phyloP scores from a whole-genome alignment of 352 stramenopile genomes.

The Phytopythium vexans region DNA sequence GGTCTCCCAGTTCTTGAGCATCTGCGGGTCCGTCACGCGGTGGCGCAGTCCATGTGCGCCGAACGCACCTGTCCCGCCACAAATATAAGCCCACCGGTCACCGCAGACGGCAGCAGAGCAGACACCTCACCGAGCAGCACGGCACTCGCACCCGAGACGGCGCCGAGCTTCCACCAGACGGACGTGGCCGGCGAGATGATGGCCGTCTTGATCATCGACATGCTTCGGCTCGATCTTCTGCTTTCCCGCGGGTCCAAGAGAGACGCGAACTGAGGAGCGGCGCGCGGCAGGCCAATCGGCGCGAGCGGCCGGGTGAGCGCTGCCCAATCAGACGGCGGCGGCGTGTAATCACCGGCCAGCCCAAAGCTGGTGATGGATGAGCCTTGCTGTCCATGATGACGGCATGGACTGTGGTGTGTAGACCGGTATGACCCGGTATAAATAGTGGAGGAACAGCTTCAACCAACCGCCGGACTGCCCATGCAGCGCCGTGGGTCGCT shows the following conservation, averaged over 20 bases:
- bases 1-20: conserved; percentile 86
- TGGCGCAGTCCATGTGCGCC: conserved; percentile 70
- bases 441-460: background rate
- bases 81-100: conserved; percentile 15
- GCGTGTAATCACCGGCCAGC: background rate
- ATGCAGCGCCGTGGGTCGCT: conserved; percentile 31
- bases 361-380: too few species aligned
- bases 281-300: too few species aligned
- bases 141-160: conserved; percentile 60
- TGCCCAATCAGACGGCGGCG: background rate
- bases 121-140: conserved; percentile 44
- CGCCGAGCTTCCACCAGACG: conserved; percentile 80
- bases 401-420: too few species aligned
- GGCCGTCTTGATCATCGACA: conserved; percentile 38
- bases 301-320: too few species aligned
- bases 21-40: conserved; percentile 64
- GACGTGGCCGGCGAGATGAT: conserved; percentile 60
- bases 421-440: background rate
- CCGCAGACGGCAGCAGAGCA: background rate
- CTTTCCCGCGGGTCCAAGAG: too few species aligned
- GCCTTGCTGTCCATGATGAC: too few species aligned
- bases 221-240: background rate
- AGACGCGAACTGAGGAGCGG: too few species aligned
- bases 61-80: conserved; percentile 52
- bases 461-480: background rate